Evolutionary conservation across 306 rosid genomes (phyloP), one percentile per base, ranked within the genome.

Genomic region (Fragaria vesca): DNA sequence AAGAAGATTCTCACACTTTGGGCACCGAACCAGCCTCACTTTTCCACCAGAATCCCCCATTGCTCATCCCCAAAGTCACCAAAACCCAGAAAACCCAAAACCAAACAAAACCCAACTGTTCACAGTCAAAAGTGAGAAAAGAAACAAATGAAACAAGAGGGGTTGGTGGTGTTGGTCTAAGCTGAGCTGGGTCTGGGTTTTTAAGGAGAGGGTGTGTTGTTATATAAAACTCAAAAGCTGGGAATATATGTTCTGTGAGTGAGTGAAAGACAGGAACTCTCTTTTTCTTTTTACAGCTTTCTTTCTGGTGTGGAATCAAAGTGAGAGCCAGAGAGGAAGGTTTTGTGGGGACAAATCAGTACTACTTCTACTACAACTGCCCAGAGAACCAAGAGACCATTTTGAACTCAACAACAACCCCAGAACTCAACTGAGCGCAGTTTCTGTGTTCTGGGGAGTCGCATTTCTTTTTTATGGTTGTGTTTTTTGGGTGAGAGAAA

Each of bases 1-100:
- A 74, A 96, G 97, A 72, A 96, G 91, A 86, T 96, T 93, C 85
- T 90, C 97, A 72, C 99, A 96, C 83, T 90, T 93, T 43, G 99
- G 99, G 85, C 99, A 96, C 82, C 91, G 74, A 78, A 91, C 98
- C 85, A 96, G 55, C 20, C 97, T 81, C 38, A 91, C 75, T 81
- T 85, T 93, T 4, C 84, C 76, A 0, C 83, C 72, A 0, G 93
- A 84, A 66, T 89, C 98, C 85, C 85, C 87, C 99, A 96, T 96
- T 71, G 86, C 17, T 46, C 57, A 76, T 62, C 74, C 26, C 21
- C 78, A 32, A 65, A 65, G 69, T 30, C 47, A 75, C 50, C 9
- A 67, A 21, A 68, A 28, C 16, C 40, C 38, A 2, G 30, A 76
- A 34, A 40, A 24, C 67, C 15, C 63, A 81, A 74, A 68, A 66